These are phyloP conservation scores for Flueggea neowawraea DNA, from an alignment of 441 rosid species.

Conservation along the genomic window DNA sequence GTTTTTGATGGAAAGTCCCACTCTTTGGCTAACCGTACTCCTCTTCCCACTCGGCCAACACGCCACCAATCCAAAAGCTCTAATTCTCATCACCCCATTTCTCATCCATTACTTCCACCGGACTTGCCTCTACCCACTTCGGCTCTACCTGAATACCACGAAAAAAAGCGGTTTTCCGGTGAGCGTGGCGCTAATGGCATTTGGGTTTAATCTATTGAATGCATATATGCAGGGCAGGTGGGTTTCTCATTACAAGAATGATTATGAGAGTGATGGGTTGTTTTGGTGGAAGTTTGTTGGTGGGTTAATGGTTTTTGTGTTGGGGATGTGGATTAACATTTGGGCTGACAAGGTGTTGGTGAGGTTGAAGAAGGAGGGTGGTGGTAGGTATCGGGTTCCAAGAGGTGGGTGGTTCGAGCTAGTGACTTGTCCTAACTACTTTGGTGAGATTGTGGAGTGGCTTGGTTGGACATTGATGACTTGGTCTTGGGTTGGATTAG, in stretches of 20 bases:
- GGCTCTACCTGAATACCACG: constrained; percentile 31
- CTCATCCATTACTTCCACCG: constrained; percentile 85
- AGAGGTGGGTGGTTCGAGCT: constrained; percentile 42
- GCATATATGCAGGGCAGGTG: constrained; percentile 69
- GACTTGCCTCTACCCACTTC: constrained; percentile 72
- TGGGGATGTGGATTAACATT: constrained; percentile 62
- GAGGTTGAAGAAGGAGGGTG: constrained; percentile 52
- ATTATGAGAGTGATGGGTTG: constrained; percentile 38
- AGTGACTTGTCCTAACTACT: constrained; percentile 75
- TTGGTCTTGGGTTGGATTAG: constrained; percentile 85
- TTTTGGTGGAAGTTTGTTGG: constrained; percentile 53
- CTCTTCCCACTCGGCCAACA: constrained; percentile 68
- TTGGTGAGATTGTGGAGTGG: constrained; percentile 90
- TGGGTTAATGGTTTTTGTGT: constrained; percentile 46
- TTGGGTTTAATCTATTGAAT: constrained; percentile 65
- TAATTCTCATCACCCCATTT: constrained; percentile 55
- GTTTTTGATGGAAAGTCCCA: constrained; percentile 92
- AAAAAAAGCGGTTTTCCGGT: constrained; percentile 39
- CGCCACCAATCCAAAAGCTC: constrained; percentile 46
- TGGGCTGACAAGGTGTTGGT: constrained; percentile 62
- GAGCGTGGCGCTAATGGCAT: constrained; percentile 49
- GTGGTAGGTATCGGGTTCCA: constrained; percentile 48
- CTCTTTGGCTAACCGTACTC: constrained; percentile 62
- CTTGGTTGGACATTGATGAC: constrained; percentile 85
- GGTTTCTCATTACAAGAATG: constrained; percentile 73